These are phyloP conservation scores for Neurospora tetrasperma DNA, from an alignment of 495 filamentous ascomycete genomes.

Conservation along the genomic window DNA sequence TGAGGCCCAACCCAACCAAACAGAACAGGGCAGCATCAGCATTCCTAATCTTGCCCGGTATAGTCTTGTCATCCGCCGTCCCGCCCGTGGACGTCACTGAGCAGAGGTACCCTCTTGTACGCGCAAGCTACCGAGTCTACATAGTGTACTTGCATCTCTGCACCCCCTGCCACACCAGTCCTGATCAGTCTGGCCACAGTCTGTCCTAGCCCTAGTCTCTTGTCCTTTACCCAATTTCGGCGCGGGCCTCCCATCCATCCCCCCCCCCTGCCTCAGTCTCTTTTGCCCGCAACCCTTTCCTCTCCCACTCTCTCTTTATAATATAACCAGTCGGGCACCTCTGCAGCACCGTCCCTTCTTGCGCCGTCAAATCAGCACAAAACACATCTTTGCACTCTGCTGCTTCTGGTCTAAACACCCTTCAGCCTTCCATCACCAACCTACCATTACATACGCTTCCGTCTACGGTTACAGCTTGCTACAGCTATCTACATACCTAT, in stretches of 20 bases:
- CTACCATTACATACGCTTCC: slow-evolving; percentile 2
- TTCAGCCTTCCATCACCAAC: slow-evolving; percentile 6
- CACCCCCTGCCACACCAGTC: neutral
- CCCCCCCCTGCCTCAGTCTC: slow-evolving; percentile 6
- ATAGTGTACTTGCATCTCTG: neutral
- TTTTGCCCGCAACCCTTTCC: slow-evolving; percentile 18
- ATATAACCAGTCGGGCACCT: slow-evolving; percentile 28
- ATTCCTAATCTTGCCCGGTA: slow-evolving; percentile 4
- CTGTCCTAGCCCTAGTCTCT: neutral
- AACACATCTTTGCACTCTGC: slow-evolving; percentile 24
- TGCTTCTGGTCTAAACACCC: slow-evolving; percentile 18
- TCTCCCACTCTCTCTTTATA: slow-evolving; percentile 11
- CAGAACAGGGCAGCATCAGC: slow-evolving; percentile 5
- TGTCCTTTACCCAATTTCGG: slow-evolving; percentile 19
- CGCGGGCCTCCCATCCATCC: neutral
- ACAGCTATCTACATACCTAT: neutral
- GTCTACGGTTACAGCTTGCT: slow-evolving; percentile 2
- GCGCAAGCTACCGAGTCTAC: neutral
- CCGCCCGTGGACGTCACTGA: slow-evolving; percentile 7
- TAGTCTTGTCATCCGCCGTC: slow-evolving; percentile 14
- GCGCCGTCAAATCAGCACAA: slow-evolving; percentile 30
- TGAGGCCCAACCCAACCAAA: slow-evolving; percentile 24
- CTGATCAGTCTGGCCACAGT: slow-evolving; percentile 4
- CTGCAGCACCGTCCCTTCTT: slow-evolving; percentile 21
- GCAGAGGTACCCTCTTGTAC: neutral